A percentile compares a stretch with the other conserved stretches of the same genome.
Evolutionary conservation across 2,329 filamentous ascomycete species (phyloP).

Genomic region (Diplodia corticola): DNA sequence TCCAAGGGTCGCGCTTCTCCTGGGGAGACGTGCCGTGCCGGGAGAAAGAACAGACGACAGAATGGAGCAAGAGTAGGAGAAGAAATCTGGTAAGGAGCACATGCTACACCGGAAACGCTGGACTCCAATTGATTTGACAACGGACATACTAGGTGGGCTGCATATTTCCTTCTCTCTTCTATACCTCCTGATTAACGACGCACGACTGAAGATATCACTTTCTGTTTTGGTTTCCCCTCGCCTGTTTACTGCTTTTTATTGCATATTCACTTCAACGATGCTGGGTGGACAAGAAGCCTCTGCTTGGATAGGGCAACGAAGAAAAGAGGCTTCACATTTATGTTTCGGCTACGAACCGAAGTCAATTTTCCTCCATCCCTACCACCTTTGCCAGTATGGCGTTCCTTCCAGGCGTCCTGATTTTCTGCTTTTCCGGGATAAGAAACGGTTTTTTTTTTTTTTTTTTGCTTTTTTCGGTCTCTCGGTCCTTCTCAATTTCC

Average conservation of each 20-base stretch:
- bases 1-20: not conserved
- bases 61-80: not conserved
- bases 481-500: not conserved
- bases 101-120: not conserved
- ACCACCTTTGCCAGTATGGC: not conserved
- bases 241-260: not conserved
- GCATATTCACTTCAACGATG: not conserved
- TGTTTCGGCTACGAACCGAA: not conserved
- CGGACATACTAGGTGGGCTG: constrained; percentile 18
- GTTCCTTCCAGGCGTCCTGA: constrained; percentile 12
- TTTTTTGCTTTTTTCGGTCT: not conserved
- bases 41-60: not conserved
- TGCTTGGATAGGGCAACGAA: constrained; percentile 5
- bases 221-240: constrained; percentile 1
- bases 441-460: not conserved
- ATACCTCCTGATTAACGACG: constrained; percentile 12
- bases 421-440: not conserved
- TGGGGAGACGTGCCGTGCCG: not conserved
- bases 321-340: not conserved
- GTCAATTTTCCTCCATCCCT: not conserved
- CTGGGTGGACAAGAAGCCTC: not conserved
- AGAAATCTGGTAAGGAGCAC: constrained; percentile 1
- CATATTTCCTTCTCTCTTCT: constrained; percentile 12
- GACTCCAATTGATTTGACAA: constrained; percentile 13
- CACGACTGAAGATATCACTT: constrained; percentile 19